phyloP scores from a whole-genome alignment of 1,284 basidiomycete species.

The Ceratobasidium sp. region DNA sequence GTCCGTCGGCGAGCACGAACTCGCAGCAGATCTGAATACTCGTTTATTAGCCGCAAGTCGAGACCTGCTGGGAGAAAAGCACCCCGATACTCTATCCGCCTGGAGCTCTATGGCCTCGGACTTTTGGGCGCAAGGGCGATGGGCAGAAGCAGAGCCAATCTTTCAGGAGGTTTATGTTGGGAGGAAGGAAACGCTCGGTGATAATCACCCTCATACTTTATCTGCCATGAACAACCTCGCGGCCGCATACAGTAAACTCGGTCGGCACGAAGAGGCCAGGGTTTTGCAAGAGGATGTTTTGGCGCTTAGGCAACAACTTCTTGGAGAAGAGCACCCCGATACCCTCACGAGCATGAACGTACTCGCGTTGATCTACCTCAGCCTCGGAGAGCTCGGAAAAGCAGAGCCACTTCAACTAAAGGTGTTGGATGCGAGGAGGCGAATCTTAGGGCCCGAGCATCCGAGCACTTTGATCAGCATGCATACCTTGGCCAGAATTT shows the following conservation, averaged over 20 bases:
- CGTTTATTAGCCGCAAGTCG: background rate
- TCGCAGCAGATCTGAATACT: background rate
- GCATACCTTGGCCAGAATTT: background rate
- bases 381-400: background rate
- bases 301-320: background rate
- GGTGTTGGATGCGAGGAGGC: background rate
- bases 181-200: background rate
- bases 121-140: background rate
- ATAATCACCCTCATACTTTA: conserved; percentile 14
- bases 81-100: background rate
- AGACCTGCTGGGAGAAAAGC: background rate
- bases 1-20: no score
- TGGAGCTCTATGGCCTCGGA: background rate
- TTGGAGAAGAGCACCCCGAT: conserved; percentile 2
- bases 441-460: conserved; percentile 7
- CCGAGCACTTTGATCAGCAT: background rate
- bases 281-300: background rate
- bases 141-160: conserved; percentile 2
- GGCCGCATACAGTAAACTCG: background rate
- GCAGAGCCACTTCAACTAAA: background rate
- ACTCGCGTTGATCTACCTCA: background rate
- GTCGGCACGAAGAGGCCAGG: conserved; percentile 4
- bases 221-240: conserved; percentile 12
- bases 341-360: background rate
- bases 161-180: background rate